Evolutionary conservation across 164 flowering plant species (phyloP).

Genomic region (Annona squamosa): DNA sequence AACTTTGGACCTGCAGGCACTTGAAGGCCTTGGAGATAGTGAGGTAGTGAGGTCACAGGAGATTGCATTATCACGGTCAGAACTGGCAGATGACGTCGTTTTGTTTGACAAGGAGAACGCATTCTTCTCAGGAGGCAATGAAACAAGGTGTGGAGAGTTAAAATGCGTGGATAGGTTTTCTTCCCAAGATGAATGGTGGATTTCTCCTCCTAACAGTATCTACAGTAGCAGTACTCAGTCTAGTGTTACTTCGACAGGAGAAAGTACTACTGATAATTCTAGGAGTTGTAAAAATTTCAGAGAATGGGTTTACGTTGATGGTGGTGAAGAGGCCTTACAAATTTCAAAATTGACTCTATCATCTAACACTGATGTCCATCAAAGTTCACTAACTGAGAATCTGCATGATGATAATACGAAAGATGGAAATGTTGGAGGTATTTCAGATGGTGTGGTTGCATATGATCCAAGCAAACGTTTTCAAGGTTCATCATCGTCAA

Average conservation of each 20-base stretch:
- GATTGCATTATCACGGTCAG: slow-evolving; percentile 39
- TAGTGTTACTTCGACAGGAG: slow-evolving; percentile 30
- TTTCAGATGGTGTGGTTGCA: slow-evolving; percentile 5
- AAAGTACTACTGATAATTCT: slow-evolving; percentile 32
- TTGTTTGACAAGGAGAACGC: slow-evolving; percentile 35
- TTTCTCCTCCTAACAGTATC: slow-evolving; percentile 86
- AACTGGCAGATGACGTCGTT: slow-evolving; percentile 33
- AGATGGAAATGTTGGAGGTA: slow-evolving; percentile 13
- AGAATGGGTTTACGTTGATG: slow-evolving; percentile 20
- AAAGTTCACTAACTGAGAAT: slow-evolving; percentile 14
- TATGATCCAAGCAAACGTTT: slow-evolving; percentile 18
- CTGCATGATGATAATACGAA: slow-evolving; percentile 25
- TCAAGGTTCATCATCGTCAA: slow-evolving; percentile 12
- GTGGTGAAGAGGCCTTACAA: slow-evolving; percentile 18
- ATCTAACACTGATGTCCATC: slow-evolving; percentile 23
- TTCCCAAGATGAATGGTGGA: slow-evolving; percentile 66
- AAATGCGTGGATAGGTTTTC: slow-evolving; percentile 26
- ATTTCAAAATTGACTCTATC: slow-evolving; percentile 13
- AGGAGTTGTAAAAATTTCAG: slow-evolving; percentile 23
- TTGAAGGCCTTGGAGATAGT: slow-evolving; percentile 90
- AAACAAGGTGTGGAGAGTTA: slow-evolving; percentile 24
- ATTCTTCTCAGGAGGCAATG: slow-evolving; percentile 23
- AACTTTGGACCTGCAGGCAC: slow-evolving; percentile 41
- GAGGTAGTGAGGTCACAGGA: slow-evolving; percentile 60
- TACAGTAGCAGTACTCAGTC: slow-evolving; percentile 50